These are phyloP conservation scores for Turritis glabra DNA, from an alignment of 345 rosid genomes.

Conservation along the genomic window DNA sequence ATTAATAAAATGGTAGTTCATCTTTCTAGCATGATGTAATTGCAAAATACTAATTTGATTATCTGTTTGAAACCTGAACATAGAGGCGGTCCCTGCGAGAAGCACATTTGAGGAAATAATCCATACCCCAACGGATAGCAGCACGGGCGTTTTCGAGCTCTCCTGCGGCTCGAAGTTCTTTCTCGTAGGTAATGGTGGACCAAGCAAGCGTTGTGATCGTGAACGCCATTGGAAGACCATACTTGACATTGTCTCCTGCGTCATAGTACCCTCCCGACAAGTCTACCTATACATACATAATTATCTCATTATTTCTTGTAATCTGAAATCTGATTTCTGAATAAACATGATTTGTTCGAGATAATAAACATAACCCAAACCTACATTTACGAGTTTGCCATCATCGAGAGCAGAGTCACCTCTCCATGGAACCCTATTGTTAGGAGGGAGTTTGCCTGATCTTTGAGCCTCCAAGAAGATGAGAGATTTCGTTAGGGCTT, in stretches of 20 bases:
- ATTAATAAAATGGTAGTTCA: background rate
- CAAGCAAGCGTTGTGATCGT: conserved; percentile 79
- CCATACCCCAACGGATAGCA: conserved; percentile 91
- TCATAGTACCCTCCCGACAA: conserved; percentile 88
- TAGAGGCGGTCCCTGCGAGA: conserved; percentile 48
- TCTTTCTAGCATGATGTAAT: background rate
- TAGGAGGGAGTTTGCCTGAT: conserved; percentile 80
- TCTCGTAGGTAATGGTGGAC: conserved; percentile 55
- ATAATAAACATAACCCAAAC: background rate
- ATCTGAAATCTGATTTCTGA: background rate
- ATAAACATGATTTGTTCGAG: background rate
- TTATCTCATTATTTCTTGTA: background rate
- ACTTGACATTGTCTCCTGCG: conserved; percentile 91
- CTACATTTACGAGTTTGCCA: conserved; percentile 66
- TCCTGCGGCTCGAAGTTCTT: conserved; percentile 53
- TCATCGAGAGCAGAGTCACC: conserved; percentile 88
- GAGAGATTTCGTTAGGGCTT: conserved; percentile 69
- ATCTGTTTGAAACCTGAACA: conserved; percentile 56
- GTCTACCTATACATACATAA: conserved; percentile 50
- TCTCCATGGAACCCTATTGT: conserved; percentile 71
- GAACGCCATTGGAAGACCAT: conserved; percentile 90
- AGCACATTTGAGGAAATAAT: conserved; percentile 76
- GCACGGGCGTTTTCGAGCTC: conserved; percentile 51
- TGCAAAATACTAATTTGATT: background rate
- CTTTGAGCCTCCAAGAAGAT: conserved; percentile 90